Conservation (phyloP, 2,329 filamentous ascomycete genomes). For the Scytalidium lignicola region DNA sequence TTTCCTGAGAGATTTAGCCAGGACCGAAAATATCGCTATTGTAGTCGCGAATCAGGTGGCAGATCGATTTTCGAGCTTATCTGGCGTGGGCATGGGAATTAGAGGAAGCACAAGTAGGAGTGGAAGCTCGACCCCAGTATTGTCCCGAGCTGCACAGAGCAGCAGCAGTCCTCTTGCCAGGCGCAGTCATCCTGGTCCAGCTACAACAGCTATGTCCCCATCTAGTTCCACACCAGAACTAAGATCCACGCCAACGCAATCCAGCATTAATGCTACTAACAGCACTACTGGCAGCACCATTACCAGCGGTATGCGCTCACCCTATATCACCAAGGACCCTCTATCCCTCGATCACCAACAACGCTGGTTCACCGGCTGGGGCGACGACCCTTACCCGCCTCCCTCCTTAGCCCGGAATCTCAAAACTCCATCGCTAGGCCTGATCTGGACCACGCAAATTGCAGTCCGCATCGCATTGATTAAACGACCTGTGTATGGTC, state of each 20-base stretch:
- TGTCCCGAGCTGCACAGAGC: constrained; percentile 14
- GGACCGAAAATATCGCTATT: constrained; percentile 69
- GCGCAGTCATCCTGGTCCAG: constrained; percentile 4
- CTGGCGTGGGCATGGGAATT: constrained; percentile 29
- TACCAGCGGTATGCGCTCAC: neutral
- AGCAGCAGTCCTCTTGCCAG: constrained; percentile 23
- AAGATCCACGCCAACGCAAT: neutral
- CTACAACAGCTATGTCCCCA: neutral
- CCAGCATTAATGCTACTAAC: neutral
- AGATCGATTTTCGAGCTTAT: constrained; percentile 62
- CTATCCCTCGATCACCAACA: constrained; percentile 84
- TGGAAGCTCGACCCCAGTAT: constrained; percentile 10
- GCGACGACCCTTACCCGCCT: constrained; percentile 52
- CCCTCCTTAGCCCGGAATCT: constrained; percentile 36
- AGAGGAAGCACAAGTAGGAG: constrained; percentile 2
- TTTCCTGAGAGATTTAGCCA: constrained; percentile 70
- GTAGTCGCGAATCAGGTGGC: constrained; percentile 95
- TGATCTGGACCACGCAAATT: constrained; percentile 85
- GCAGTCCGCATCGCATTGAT: constrained; percentile 76
- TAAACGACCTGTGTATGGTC: constrained; percentile 54
- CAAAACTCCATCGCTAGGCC: constrained; percentile 82
- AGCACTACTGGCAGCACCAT: neutral
- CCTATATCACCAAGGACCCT: constrained; percentile 39
- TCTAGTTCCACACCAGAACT: neutral
- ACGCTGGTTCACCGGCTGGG: constrained; percentile 94